A percentile compares a stretch with the other conserved stretches of the same genome.
Evolutionary conservation across 129 eudicot genomes (phyloP).

Genomic region (Rutidosis leptorrhynchoides): DNA sequence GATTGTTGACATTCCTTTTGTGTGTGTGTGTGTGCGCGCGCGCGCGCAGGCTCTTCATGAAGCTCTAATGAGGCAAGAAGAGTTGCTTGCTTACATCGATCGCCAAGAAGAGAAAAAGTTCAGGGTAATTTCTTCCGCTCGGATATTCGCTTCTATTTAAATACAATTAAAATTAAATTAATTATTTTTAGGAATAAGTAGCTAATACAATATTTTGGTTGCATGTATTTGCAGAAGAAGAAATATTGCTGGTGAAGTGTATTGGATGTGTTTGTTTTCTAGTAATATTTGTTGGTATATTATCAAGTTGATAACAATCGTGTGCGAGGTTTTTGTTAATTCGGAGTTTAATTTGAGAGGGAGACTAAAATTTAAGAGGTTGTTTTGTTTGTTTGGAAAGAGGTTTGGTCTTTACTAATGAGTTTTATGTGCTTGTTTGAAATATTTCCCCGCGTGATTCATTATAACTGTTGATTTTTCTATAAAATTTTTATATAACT

Average conservation of each 20-base stretch:
- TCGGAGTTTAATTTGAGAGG: constrained; percentile 22
- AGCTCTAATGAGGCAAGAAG: constrained; percentile 96
- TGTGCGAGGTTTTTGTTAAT: constrained; percentile 28
- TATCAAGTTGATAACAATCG: neutral
- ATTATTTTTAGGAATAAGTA: constrained; percentile 6
- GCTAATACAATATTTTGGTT: constrained; percentile 15
- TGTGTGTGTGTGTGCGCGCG: no score
- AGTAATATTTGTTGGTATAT: constrained; percentile 5
- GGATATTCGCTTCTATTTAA: neutral
- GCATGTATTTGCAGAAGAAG: constrained; percentile 68
- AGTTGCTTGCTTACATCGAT: constrained; percentile 86
- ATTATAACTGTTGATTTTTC: no score
- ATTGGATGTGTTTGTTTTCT: constrained; percentile 11
- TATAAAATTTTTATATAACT: neutral
- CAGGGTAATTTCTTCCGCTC: constrained; percentile 42
- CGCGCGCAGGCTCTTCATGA: constrained; percentile 95
- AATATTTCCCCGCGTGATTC: neutral
- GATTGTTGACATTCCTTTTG: neutral
- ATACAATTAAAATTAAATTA: no score
- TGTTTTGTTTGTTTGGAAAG: constrained; percentile 15
- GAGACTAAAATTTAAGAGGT: neutral
- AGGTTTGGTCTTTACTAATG: neutral
- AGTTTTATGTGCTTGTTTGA: constrained; percentile 12
- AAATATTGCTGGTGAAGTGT: constrained; percentile 75
- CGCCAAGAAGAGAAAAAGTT: constrained; percentile 69